These are phyloP conservation scores for Castanopsis chinensis DNA, from an alignment of 306 rosid genomes.

Conservation along the genomic window DNA sequence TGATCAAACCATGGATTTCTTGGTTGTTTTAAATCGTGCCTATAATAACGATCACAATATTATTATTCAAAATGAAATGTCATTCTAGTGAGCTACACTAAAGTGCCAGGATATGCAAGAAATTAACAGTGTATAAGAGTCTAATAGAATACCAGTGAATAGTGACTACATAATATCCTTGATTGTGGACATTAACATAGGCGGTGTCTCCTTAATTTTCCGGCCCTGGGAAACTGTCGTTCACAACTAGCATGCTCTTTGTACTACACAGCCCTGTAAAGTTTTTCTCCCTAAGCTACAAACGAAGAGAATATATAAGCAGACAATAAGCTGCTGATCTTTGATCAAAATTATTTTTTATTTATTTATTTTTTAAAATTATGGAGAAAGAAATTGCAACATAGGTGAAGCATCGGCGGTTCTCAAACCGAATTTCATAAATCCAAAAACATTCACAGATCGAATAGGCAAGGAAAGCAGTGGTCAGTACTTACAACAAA, in stretches of 20 bases:
- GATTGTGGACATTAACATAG: slow-evolving; percentile 3
- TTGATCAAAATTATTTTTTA: too few relatives aligned
- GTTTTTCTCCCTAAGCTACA: slow-evolving; percentile 7
- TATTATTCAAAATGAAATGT: too few relatives aligned
- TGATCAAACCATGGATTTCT: too few relatives aligned
- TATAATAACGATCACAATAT: too few relatives aligned
- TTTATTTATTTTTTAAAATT: too few relatives aligned
- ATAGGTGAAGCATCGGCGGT: background rate
- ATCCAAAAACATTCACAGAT: too few relatives aligned
- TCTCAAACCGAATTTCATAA: too few relatives aligned
- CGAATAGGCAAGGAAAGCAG: background rate
- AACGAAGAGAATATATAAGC: background rate
- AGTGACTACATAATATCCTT: background rate
- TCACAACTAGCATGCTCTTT: background rate
- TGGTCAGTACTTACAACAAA: background rate
- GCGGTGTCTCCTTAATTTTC: slow-evolving; percentile 7
- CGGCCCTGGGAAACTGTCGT: slow-evolving; percentile 11
- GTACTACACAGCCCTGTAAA: slow-evolving; percentile 4
- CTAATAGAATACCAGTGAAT: slow-evolving; percentile 6
- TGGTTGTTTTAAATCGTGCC: too few relatives aligned
- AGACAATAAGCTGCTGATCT: background rate
- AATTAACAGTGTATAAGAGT: background rate
- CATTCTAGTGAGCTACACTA: too few relatives aligned
- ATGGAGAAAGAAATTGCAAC: too few relatives aligned
- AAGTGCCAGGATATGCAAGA: too few relatives aligned